Evolutionary conservation across 257 asterid species (phyloP), one percentile per base, ranked within the genome.

Genomic region (Oldenlandia corymbosa): DNA sequence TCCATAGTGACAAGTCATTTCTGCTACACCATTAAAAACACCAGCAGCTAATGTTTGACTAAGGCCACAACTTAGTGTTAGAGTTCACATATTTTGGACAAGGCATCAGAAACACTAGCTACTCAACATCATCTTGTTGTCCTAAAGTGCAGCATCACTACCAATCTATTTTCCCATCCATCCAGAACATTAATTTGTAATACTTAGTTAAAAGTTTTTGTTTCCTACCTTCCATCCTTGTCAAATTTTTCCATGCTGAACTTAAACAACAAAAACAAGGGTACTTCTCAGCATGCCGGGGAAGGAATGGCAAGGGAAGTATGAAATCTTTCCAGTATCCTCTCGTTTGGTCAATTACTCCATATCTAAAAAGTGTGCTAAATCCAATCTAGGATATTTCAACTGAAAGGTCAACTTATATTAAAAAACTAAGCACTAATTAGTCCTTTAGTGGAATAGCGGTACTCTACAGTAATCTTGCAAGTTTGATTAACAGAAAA

Each of bases 301-400:
- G 39, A 31, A 41, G 73, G 61, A 60, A 68, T 49, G 48, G 53
- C 46, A 58, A 57, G n/a, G n/a, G n/a, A n/a, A n/a, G n/a, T n/a
- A n/a, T 5, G 17, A 13, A 62, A 62, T 14, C 18, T 62, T 62
- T 47, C 16, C 10, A 12, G 20, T 18, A 57, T 18, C 16, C 5
- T 23, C 60, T 18, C 47, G 8, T 42, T 5, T 0, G 60, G 67
- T 45, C 56, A 45, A 62, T 45, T 32, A 34, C 39, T 3, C 45
- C 4, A 57, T 31, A 34, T 62, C 43, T 31, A 27, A 51, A 47
- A 48, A 31, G 27, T 16, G 37, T 30, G 41, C 34, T 30, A 12
- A n/a, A 47, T 48, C 58, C 34, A 63, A 31, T 32, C 31, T 63
- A 63, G 47, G 30, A 48, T 47, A 31, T 2, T 30, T 47, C 32